Evolutionary conservation across 129 eudicot genomes (phyloP), one percentile per base, ranked within the genome.

Genomic region (Arctium lappa): DNA sequence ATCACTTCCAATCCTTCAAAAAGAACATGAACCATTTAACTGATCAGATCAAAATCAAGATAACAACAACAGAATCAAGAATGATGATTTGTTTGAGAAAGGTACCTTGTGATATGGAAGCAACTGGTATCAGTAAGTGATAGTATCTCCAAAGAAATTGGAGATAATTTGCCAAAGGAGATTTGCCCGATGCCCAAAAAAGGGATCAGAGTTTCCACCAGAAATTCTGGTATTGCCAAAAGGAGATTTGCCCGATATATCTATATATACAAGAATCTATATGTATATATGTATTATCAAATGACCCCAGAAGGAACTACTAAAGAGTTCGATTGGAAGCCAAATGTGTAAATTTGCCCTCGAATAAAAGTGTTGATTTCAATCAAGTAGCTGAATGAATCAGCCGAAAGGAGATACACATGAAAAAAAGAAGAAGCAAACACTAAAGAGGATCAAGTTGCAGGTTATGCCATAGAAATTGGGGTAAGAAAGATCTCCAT

Each of bases 241-340:
- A 86, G 89, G 91, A 91, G 93, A 89, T 89, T 88, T 91, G 93
- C 93, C 92, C 92, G 12, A 69, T 33, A 63, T 71, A 79, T 78
- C 40, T 69, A 65, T 11, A 39, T 7, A 69, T 30, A 6, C 71
- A 66, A 66, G 34, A 66, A 66, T 29, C 71, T 56, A 3, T 13
- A 30, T 30, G 1, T 63, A 44, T 74, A 12, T 22, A 48, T 6
- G 16, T 75, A 18, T 22, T 22, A 2, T 8, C 13, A 76, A 69
- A 32, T 87, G 94, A 56, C 69, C 85, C 83, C 89, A 80, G 84
- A 39, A 83, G 18, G 88, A 89, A 90, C 89, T 69, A 44, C 89
- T 69, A 44, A 76, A 60, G 76, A 50, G 78, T 82, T 79, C 87
- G 44, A 44, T 88, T 69, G 69, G 77, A 40, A 72, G 88, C 77